Evolutionary conservation across 2,329 filamentous ascomycete species (phyloP), one percentile per base, ranked within the genome.

Genomic region (Lecanicillium sp.): DNA sequence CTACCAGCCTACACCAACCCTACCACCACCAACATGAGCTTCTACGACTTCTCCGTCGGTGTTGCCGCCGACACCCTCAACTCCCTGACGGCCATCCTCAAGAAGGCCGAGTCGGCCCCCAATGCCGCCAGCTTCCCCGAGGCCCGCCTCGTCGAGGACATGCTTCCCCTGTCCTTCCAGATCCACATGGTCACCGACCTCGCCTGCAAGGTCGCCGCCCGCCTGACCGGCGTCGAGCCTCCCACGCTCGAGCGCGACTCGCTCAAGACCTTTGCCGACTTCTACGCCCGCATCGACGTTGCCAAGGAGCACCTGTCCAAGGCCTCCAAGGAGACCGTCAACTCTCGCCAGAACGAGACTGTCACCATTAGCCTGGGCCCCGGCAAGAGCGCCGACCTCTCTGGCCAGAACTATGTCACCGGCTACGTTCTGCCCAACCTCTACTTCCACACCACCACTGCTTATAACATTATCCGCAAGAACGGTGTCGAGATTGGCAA

Each of bases 401-500:
- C 46, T 27, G 52, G 47, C 34, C 20, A 46, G 33, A 56, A 61
- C 3, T 82, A 75, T 51, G 50, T 74, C 17, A 51, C 58, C 29
- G 58, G 58, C 3, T 76, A 69, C 54, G 65, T 57, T 4, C 40
- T 78, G 31, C 77, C 79, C 17, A 81, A 83, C 50, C 57, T 81
- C 48, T 81, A 68, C 61, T 85, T 84, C 58, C 81, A 84, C 52
- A 46, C 74, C 12, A 66, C 57, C 3, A 78, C 68, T 11, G 65
- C 74, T 9, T 84, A 84, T 59, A 64, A 57, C 17, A 75, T 84
- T 40, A 51, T 84, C 53, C 65, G 80, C 43, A 70, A 66, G 50
- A 68, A 77, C 58, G 80, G 79, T 2, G 73, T 81, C 18, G 60
- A 64, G 0, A n/a, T 85, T 14, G 77, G 77, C 25, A 84, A 84